Percentiles rank a stretch among this genome's conserved stretches.
Conservation (phyloP, 1,284 basidiomycete species). For the Xerocomus amazonicus region DNA sequence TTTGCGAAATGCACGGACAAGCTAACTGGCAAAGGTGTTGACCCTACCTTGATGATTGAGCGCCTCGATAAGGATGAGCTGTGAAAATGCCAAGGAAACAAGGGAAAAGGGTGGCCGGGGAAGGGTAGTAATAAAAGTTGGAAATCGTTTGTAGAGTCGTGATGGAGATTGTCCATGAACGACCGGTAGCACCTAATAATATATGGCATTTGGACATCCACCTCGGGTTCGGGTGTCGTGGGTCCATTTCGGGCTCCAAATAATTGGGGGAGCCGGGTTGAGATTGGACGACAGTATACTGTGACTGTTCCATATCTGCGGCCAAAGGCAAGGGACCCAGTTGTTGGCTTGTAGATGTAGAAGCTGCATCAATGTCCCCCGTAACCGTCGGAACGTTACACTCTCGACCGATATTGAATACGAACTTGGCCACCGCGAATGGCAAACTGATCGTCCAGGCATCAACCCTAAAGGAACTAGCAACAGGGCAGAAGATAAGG, state of each 20-base stretch:
- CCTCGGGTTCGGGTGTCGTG: background rate
- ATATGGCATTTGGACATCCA: background rate
- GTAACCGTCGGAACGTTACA: constrained; percentile 25
- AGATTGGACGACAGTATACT: background rate
- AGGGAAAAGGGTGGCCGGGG: constrained; percentile 77
- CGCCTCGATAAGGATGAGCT: constrained; percentile 92
- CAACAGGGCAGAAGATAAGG: constrained; percentile 48
- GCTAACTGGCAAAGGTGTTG: constrained; percentile 76
- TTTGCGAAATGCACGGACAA: constrained; percentile 44
- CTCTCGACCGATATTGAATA: constrained; percentile 63
- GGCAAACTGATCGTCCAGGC: constrained; percentile 89
- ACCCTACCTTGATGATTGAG: constrained; percentile 91
- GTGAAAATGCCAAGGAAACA: constrained; percentile 90
- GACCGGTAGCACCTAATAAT: constrained; percentile 14
- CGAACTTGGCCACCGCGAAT: constrained; percentile 71
- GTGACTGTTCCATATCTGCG: background rate
- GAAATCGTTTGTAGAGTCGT: constrained; percentile 50
- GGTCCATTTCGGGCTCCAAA: constrained; percentile 1
- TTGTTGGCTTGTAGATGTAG: background rate
- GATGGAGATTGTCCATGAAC: constrained; percentile 20
- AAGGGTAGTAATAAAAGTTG: constrained; percentile 69
- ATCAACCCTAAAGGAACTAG: constrained; percentile 57
- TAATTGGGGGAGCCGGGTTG: background rate
- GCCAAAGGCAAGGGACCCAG: background rate
- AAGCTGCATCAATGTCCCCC: background rate